Evolutionary conservation across 139 green algal species (phyloP).

Genomic region (Astrephomene gubernaculifera): DNA sequence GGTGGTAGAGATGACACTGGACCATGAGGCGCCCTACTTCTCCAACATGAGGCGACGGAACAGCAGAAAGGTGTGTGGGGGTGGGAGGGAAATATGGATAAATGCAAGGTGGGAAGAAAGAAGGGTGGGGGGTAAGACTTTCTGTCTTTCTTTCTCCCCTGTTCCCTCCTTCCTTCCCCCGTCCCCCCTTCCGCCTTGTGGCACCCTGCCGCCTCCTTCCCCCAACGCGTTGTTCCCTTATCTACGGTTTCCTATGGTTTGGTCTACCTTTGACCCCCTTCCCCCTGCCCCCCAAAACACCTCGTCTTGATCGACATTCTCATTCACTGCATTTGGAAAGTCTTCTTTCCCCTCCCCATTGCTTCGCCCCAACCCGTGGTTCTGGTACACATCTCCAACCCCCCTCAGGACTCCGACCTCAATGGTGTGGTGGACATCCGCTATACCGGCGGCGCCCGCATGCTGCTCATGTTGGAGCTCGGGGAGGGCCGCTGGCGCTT

Average conservation of each 20-base stretch:
- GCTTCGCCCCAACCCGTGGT: neutral
- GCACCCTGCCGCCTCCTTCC: no score
- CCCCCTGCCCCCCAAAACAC: no score
- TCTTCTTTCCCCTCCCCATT: neutral
- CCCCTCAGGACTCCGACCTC: slow-evolving; percentile 35
- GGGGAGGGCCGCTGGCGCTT: slow-evolving; percentile 71
- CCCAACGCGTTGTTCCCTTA: no score
- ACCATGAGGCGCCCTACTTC: slow-evolving; percentile 95
- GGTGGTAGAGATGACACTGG: slow-evolving; percentile 94
- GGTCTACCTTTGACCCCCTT: no score
- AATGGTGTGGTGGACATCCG: slow-evolving; percentile 88
- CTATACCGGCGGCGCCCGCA: slow-evolving; percentile 93
- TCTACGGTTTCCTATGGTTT: no score
- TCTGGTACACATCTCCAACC: neutral
- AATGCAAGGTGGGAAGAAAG: neutral
- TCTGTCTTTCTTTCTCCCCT: no score
- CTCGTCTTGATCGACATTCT: no score
- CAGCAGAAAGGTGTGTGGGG: slow-evolving; percentile 80
- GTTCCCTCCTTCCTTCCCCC: no score
- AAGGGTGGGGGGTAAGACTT: no score
- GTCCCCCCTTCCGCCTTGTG: neutral
- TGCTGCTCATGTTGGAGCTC: slow-evolving; percentile 93
- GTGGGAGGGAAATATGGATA: neutral
- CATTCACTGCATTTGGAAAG: no score
- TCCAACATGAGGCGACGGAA: slow-evolving; percentile 90